Evolutionary conservation across 352 stramenopile species (phyloP), one percentile per base, ranked within the genome.

Genomic region (Phytopythium litorale): DNA sequence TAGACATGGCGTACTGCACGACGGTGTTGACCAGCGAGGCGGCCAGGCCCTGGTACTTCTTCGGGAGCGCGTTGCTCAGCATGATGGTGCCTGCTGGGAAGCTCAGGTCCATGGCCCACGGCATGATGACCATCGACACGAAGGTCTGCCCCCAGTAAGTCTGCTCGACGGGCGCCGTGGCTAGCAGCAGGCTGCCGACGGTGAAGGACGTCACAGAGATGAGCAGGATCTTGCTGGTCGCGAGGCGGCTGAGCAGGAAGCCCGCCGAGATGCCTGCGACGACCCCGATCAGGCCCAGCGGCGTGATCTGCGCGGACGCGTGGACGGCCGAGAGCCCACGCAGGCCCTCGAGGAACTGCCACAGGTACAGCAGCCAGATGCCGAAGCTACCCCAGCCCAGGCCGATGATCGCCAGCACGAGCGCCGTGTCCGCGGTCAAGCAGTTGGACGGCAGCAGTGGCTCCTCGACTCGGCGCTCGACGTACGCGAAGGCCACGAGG

Each of bases 61-160:
- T 30, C 7, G 53, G 53, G 11, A 58, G n/a, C 33, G 53, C 30
- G 33, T 58, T 58, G 37, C 53, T 58, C 19, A 58, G 33, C 33
- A 58, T 35, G 23, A 48, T n/a, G 21, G 53, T 58, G 53, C 53
- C 53, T 8, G 53, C 33, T 5, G 53, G 53, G 53, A 48, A 58
- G 53, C 52, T 55, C 42, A 54, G 16, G 55, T 58, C 54, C 65
- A 56, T 37, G 59, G 57, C 62, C 65, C 64, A 35, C 48, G 56
- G 56, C 40, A 61, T 61, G 56, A 53, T 6, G 28, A 43, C n/a
- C 56, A 40, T 54, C n/a, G 56, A 43, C 15, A 50, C 12, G 33
- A 58, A 58, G 0, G 53, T 58, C 23, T 58, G 53, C 11, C 33
- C 52, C 53, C 32, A 58, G 37, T 50, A 58, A 2, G 21, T 58